Conservation (phyloP, 257 asterid genomes). For the Nicotiana tomentosiformis region DNA sequence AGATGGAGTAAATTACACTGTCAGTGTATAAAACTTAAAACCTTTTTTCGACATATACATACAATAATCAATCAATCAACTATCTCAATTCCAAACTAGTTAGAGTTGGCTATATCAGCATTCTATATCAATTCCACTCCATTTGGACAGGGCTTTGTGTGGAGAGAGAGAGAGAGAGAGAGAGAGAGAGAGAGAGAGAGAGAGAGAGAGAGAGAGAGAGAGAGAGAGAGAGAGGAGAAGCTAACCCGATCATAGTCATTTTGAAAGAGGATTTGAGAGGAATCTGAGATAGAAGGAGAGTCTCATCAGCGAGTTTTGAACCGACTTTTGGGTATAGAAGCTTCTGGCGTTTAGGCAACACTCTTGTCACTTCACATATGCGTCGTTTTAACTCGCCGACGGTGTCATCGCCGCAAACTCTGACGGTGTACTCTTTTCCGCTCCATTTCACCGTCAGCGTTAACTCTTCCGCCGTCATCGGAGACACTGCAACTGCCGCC, state of each 20-base stretch:
- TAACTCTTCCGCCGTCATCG: slow-evolving; percentile 73
- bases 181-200: too few species aligned
- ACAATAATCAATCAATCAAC: neutral
- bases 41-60: neutral
- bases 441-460: slow-evolving; percentile 91
- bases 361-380: slow-evolving; percentile 74
- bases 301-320: slow-evolving; percentile 77
- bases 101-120: neutral
- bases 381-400: slow-evolving; percentile 88
- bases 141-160: neutral
- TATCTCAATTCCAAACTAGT: neutral
- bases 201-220: neutral
- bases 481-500: slow-evolving; percentile 36
- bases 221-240: neutral
- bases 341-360: slow-evolving; percentile 88
- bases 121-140: neutral
- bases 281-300: slow-evolving; percentile 64
- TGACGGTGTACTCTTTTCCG: slow-evolving; percentile 83
- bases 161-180: neutral
- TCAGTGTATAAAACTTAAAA: too few species aligned
- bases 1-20: too few species aligned
- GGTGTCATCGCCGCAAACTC: slow-evolving; percentile 87
- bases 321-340: slow-evolving; percentile 91
- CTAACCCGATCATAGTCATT: slow-evolving; percentile 93
- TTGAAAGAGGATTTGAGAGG: slow-evolving; percentile 76